Conservation (phyloP, 441 rosid genomes). For the Brassica balearica region DNA sequence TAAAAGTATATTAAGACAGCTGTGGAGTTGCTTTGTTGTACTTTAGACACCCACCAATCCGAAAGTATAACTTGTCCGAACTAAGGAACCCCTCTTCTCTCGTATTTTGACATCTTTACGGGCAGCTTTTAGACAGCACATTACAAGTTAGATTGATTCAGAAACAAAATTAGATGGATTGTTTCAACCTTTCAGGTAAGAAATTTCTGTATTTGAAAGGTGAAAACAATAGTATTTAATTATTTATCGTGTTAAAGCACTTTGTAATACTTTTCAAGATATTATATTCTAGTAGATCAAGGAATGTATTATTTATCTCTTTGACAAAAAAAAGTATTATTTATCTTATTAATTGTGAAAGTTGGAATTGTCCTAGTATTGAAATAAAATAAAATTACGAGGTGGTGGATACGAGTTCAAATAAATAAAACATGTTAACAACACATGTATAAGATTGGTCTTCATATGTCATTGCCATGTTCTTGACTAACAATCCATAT, state of each 20-base stretch:
- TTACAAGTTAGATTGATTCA: slow-evolving; percentile 15
- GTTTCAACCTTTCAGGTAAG: slow-evolving; percentile 1
- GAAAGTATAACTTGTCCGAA: slow-evolving; percentile 39
- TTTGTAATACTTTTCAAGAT: not conserved
- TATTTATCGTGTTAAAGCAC: not conserved
- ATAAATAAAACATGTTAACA: slow-evolving; percentile 12
- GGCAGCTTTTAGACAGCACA: slow-evolving; percentile 42
- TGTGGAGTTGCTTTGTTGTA: slow-evolving; percentile 46
- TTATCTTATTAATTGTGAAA: not conserved
- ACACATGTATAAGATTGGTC: slow-evolving; percentile 40
- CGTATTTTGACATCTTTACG: slow-evolving; percentile 18
- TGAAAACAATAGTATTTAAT: not conserved
- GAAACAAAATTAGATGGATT: not conserved
- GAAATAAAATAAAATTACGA: slow-evolving; percentile 1
- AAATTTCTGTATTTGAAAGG: not conserved
- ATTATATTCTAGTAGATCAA: not conserved
- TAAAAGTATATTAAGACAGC: slow-evolving; percentile 27
- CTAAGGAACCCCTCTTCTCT: slow-evolving; percentile 31
- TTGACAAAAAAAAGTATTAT: not conserved
- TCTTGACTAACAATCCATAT: slow-evolving; percentile 33
- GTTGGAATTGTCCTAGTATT: slow-evolving; percentile 12
- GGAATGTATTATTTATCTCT: not conserved
- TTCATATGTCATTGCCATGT: slow-evolving; percentile 37
- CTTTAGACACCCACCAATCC: slow-evolving; percentile 30
- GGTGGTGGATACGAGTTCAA: slow-evolving; percentile 31